phyloP scores from a whole-genome alignment of 768 basidiomycete species.

The Mycena floridula region DNA sequence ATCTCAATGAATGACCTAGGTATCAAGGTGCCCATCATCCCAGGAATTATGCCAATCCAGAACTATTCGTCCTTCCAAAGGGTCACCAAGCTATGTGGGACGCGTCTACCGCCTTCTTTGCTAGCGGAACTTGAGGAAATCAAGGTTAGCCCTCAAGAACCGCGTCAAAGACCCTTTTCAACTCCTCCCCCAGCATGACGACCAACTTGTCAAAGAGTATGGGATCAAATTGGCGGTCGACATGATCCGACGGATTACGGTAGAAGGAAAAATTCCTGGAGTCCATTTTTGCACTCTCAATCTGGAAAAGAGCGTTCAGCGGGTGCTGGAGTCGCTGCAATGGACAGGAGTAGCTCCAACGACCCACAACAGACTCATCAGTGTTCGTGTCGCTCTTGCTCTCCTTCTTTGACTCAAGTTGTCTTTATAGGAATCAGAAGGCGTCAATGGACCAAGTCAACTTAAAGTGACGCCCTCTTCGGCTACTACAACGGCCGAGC shows the following conservation, averaged over 20 bases:
- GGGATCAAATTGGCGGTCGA: conserved; percentile 82
- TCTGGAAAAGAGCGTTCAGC: conserved; percentile 90
- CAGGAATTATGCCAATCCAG: conserved; percentile 97
- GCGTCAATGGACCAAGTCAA: conserved; percentile 21
- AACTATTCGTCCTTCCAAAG: conserved; percentile 92
- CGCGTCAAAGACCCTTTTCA: background rate
- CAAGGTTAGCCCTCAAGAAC: conserved; percentile 42
- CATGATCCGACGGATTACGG: conserved; percentile 62
- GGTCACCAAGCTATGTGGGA: conserved; percentile 83
- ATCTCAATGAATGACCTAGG: conserved; percentile 37
- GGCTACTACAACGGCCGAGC: conserved; percentile 59
- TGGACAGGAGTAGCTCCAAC: conserved; percentile 54
- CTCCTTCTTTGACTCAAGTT: no score
- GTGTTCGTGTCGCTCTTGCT: conserved; percentile 46
- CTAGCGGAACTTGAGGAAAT: conserved; percentile 67
- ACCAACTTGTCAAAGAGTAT: conserved; percentile 90
- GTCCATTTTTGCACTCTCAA: conserved; percentile 97
- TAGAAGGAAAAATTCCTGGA: conserved; percentile 55
- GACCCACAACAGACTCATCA: conserved; percentile 60
- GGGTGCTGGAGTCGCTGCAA: conserved; percentile 71
- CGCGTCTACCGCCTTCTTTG: conserved; percentile 63
- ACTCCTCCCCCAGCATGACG: conserved; percentile 62
- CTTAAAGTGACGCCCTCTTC: conserved; percentile 50
- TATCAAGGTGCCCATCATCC: conserved; percentile 85
- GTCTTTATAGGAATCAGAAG: no score